Evolutionary conservation across 306 rosid species (phyloP), one percentile per base, ranked within the genome.

Genomic region (Prinsepia uniflora): DNA sequence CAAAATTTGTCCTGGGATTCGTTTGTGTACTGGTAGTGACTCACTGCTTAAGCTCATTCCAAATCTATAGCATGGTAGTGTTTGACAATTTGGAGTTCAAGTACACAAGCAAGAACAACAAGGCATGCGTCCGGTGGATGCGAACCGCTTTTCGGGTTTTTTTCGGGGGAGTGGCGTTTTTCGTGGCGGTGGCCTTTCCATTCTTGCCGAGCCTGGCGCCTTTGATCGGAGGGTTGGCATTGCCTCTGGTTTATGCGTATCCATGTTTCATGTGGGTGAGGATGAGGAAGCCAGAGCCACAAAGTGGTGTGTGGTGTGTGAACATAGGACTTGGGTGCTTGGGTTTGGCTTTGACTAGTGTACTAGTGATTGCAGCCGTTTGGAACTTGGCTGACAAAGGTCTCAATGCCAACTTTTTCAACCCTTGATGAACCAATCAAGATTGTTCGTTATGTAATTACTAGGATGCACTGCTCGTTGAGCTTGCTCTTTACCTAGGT

Each of bases 231-330:
- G 89, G 90, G 6, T 40, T 87, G 12, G 78, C 86, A 0, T 74
- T 91, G 56, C 97, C 97, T 3, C 2, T 91, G 49, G 80, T 96
- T 0, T 86, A 79, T 62, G 86, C 84, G 4, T 89, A 91, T 77
- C 97, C 97, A 0, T 89, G 97, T 71, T 84, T 89, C 85, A 91
- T 91, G 91, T 91, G 92, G 88, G 18, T 87, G 11, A 46, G 86
- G 3, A 71, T 91, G 41, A 87, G 82, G 84, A 89, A 85, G 19
- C 90, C 89, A 6, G 74, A 50, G 7, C 57, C 22, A 20, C 73
- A 48, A 19, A 63, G 85, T 39, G 18, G 5, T 0, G 50, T 60
- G 8, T 83, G 92, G 91, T 77, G 72, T 10, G 54, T 85, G 22
- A 87, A 87, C 62, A 46, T 74, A 20, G 76, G 55, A 0, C 83